phyloP scores from a whole-genome alignment of 2,329 filamentous ascomycete species.

The Curvularia sp. region DNA sequence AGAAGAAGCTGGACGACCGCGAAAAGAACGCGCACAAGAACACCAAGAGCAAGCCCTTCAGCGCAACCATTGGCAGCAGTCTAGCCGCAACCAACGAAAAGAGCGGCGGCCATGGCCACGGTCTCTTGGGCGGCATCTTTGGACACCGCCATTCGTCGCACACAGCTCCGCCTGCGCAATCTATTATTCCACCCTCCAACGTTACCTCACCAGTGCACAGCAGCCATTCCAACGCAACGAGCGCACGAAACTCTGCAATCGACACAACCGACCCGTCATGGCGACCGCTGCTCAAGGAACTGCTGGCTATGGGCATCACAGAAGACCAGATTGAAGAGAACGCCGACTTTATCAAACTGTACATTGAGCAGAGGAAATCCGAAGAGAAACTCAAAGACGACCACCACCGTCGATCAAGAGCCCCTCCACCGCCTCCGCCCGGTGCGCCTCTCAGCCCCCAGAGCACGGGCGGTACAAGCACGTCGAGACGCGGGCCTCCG shows the following conservation, averaged over 20 bases:
- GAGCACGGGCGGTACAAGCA: constrained; percentile 60
- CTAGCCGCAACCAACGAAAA: constrained; percentile 40
- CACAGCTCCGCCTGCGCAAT: constrained; percentile 53
- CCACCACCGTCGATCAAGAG: constrained; percentile 59
- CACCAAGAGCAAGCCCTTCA: constrained; percentile 79
- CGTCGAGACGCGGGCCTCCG: constrained; percentile 66
- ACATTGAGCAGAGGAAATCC: constrained; percentile 69
- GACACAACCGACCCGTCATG: constrained; percentile 69
- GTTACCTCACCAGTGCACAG: constrained; percentile 50
- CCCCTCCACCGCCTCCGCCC: constrained; percentile 70
- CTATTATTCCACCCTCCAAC: constrained; percentile 57
- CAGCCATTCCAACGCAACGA: constrained; percentile 47
- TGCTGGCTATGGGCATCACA: constrained; percentile 70
- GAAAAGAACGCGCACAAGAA: constrained; percentile 95
- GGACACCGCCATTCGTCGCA: constrained; percentile 58
- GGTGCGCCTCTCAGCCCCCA: constrained; percentile 64
- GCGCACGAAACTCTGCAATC: constrained; percentile 56
- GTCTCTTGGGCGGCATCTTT: constrained; percentile 62
- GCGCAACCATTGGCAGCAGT: constrained; percentile 46
- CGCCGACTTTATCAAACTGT: constrained; percentile 72
- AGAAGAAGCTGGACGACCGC: constrained; percentile 95
- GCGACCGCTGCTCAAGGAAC: constrained; percentile 66
- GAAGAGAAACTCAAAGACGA: constrained; percentile 56
- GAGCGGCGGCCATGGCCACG: constrained; percentile 49
- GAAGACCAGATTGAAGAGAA: constrained; percentile 73